phyloP scores from a whole-genome alignment of 139 green algal genomes.

The Auxenochlorella pyrenoidosa region DNA sequence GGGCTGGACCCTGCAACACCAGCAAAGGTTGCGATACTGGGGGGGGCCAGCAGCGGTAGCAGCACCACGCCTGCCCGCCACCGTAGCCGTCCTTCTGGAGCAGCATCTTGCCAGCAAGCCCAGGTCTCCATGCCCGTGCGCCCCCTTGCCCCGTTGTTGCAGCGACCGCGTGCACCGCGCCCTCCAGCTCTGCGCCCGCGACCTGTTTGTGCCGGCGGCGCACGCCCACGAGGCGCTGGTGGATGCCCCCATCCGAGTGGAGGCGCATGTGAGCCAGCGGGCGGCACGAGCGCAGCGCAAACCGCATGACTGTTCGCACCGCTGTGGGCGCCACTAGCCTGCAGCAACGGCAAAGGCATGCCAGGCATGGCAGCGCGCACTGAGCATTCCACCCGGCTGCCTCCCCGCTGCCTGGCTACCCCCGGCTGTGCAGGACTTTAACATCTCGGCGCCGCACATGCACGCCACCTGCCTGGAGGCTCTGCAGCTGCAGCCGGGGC shows the following conservation, averaged over 20 bases:
- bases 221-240: conserved; percentile 66
- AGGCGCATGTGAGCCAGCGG: neutral
- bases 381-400: too few relatives aligned
- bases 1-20: too few relatives aligned
- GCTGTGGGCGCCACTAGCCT: too few relatives aligned
- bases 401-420: too few relatives aligned
- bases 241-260: conserved; percentile 71
- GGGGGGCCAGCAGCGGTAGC: too few relatives aligned
- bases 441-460: conserved; percentile 86
- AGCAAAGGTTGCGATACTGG: too few relatives aligned
- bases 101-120: too few relatives aligned
- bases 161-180: conserved; percentile 62
- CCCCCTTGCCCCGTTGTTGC: neutral
- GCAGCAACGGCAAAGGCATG: too few relatives aligned
- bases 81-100: too few relatives aligned
- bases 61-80: neutral
- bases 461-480: conserved; percentile 72
- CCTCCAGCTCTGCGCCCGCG: conserved; percentile 62
- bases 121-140: neutral
- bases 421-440: conserved; percentile 60
- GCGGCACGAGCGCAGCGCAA: too few relatives aligned
- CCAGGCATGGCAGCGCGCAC: too few relatives aligned
- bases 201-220: conserved; percentile 66
- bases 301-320: too few relatives aligned
- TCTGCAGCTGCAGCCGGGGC: conserved; percentile 58